Conservation (phyloP, 2,329 filamentous ascomycete species). For the Penicillium paneum region DNA sequence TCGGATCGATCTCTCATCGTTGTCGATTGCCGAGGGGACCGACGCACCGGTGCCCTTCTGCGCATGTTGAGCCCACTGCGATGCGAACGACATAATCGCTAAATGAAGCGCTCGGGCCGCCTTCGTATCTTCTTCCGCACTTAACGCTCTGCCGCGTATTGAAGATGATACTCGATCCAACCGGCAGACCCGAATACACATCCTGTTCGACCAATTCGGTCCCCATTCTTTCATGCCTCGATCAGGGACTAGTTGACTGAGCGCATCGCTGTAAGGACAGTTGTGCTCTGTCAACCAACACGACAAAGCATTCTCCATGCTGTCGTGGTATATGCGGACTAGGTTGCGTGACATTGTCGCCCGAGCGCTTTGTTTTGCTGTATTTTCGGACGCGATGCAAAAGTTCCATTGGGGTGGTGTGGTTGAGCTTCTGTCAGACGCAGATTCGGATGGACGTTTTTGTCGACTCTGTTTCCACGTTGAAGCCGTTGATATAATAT, state of each 20-base stretch:
- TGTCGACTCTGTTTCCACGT: neutral
- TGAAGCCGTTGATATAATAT: neutral
- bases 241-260: constrained; percentile 12
- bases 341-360: constrained; percentile 38
- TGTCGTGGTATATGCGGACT: constrained; percentile 45
- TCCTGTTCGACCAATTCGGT: constrained; percentile 43
- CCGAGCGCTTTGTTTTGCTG: constrained; percentile 36
- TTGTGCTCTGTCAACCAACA: constrained; percentile 47
- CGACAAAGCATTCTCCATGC: constrained; percentile 45
- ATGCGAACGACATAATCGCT: constrained; percentile 46
- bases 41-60: constrained; percentile 13
- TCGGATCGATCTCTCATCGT: constrained; percentile 40
- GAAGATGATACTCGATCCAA: constrained; percentile 40
- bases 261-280: constrained; percentile 40
- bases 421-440: neutral
- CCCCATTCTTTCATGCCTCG: constrained; percentile 31
- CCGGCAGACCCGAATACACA: constrained; percentile 44
- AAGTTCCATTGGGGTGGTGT: neutral
- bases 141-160: constrained; percentile 38
- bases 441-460: neutral
- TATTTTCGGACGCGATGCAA: constrained; percentile 22
- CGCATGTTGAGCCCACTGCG: constrained; percentile 38
- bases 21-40: constrained; percentile 7
- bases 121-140: constrained; percentile 36
- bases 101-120: constrained; percentile 42